Percentiles rank a stretch among this genome's conserved stretches.
Conservation (phyloP, 169 alveolate genomes). For the Condylostoma magnum region DNA sequence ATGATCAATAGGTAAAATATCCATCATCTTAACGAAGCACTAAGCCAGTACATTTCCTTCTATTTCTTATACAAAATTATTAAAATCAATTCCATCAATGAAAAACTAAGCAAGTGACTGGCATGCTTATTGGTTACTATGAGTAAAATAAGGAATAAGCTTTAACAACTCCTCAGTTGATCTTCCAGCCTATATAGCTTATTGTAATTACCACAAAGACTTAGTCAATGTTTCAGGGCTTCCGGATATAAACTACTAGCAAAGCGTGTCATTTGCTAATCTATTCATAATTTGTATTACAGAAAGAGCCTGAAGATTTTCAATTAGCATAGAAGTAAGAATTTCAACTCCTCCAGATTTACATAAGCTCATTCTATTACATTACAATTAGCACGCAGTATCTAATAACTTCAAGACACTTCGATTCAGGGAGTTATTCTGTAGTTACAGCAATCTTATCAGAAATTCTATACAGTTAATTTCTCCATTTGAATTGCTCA, state of each 20-base stretch:
- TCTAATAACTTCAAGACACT: not conserved
- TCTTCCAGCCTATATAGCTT: too few relatives aligned
- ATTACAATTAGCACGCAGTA: constrained; percentile 6
- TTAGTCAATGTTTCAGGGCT: not conserved
- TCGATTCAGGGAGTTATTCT: not conserved
- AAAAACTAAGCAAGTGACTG: not conserved
- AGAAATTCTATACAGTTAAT: not conserved
- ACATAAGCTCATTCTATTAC: constrained; percentile 9
- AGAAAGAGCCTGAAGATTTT: not conserved
- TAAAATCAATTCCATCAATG: not conserved
- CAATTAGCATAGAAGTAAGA: not conserved
- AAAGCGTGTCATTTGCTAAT: not conserved
- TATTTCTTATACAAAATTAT: not conserved
- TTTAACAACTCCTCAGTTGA: too few relatives aligned
- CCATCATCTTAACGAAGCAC: not conserved
- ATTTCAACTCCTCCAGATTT: constrained; percentile 1
- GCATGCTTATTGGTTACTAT: constrained; percentile 8
- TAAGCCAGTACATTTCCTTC: not conserved
- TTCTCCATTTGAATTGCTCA: not conserved
- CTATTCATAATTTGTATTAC: not conserved
- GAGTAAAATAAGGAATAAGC: constrained; percentile 6
- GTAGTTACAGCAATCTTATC: not conserved
- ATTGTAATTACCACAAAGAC: too few relatives aligned
- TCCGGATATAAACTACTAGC: constrained; percentile 3
- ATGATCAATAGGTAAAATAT: constrained; percentile 2